phyloP scores from a whole-genome alignment of 192 early-diverging fungal species.

The Linnemannia hyalina region DNA sequence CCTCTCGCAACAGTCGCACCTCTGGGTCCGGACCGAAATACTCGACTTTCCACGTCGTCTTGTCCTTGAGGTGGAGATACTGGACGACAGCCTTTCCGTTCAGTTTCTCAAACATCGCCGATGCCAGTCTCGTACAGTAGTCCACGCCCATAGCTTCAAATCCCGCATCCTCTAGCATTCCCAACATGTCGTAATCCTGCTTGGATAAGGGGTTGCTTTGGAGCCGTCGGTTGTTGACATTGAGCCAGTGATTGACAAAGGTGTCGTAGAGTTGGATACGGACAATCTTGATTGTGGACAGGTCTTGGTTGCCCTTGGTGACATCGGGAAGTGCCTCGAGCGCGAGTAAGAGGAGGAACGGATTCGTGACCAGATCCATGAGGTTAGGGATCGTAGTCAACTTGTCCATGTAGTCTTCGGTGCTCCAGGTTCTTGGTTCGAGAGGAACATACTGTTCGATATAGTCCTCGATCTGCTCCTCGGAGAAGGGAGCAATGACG shows the following conservation, averaged over 20 bases:
- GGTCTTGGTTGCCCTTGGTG: neutral
- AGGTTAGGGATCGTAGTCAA: neutral
- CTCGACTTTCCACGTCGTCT: neutral
- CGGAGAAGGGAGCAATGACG: neutral
- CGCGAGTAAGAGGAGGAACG: neutral
- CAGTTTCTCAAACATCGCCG: neutral
- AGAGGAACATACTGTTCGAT: neutral
- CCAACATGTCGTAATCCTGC: neutral
- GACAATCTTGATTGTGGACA: neutral
- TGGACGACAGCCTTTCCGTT: neutral
- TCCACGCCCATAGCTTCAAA: neutral
- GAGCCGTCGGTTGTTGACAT: neutral
- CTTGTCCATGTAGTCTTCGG: neutral
- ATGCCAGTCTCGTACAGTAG: conserved; percentile 1
- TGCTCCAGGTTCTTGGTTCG: neutral
- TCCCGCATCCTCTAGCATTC: too few relatives aligned
- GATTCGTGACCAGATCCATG: neutral
- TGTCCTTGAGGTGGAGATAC: neutral
- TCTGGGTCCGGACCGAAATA: neutral
- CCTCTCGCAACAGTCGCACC: neutral
- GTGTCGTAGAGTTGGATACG: neutral
- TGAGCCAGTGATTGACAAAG: neutral
- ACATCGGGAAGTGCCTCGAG: conserved; percentile 2
- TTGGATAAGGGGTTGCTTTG: neutral
- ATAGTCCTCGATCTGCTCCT: neutral